Conservation (phyloP, 2,329 filamentous ascomycete species). For the Colletotrichum incanum region DNA sequence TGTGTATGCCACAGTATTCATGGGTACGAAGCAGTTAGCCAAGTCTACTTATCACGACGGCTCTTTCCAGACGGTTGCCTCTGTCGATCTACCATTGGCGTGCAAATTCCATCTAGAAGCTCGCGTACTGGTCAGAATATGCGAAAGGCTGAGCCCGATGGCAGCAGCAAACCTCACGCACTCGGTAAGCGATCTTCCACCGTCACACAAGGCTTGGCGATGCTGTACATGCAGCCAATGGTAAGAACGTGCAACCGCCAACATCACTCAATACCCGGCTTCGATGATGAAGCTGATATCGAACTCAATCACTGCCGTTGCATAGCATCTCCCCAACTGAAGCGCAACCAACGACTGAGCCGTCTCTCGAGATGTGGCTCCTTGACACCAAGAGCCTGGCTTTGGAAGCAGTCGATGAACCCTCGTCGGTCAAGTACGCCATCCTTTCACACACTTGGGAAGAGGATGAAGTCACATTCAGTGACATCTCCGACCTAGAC, state of each 20-base stretch:
- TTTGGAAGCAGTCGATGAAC: neutral
- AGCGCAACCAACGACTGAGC: no score
- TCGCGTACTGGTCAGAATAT: neutral
- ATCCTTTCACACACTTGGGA: slow-evolving; percentile 50
- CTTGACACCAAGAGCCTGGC: slow-evolving; percentile 1
- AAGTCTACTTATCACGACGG: neutral
- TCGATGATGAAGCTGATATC: neutral
- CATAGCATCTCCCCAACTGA: no score
- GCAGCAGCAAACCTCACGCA: neutral
- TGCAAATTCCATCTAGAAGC: neutral
- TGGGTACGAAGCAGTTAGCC: neutral
- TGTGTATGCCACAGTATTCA: neutral
- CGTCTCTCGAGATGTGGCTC: neutral
- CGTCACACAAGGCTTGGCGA: neutral
- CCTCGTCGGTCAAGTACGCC: slow-evolving; percentile 39
- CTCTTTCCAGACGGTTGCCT: neutral
- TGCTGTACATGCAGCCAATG: slow-evolving; percentile 5
- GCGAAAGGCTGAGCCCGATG: neutral
- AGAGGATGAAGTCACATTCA: slow-evolving; percentile 45
- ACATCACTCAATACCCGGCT: neutral
- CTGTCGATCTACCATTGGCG: no score
- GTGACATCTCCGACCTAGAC: slow-evolving; percentile 23
- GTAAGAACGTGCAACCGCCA: neutral
- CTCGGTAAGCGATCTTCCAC: neutral
- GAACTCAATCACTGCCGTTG: neutral